phyloP scores from a whole-genome alignment of 192 early-diverging fungal genomes.

The Physocladia obscura region DNA sequence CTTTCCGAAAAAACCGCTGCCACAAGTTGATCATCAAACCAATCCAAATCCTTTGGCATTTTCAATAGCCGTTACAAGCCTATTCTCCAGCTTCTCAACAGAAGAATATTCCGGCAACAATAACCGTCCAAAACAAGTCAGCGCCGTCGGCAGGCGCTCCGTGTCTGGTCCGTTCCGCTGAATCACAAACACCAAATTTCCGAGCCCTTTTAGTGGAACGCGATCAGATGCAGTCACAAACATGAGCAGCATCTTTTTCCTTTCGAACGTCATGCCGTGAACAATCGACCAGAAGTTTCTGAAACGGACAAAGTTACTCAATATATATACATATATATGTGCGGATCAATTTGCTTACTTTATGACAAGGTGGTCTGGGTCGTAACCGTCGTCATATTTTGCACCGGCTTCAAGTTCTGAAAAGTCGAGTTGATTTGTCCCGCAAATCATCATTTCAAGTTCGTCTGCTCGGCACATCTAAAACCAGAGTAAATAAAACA shows the following conservation, averaged over 20 bases:
- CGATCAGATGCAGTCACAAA: slow-evolving; percentile 93
- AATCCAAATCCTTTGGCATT: slow-evolving; percentile 93
- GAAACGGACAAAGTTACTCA: background rate
- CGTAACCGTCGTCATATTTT: slow-evolving; percentile 84
- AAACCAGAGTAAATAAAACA: background rate
- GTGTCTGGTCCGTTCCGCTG: slow-evolving; percentile 94
- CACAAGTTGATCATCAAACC: slow-evolving; percentile 60
- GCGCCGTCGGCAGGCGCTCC: slow-evolving; percentile 79
- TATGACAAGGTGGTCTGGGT: slow-evolving; percentile 63
- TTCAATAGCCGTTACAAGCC: slow-evolving; percentile 82
- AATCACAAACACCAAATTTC: slow-evolving; percentile 82
- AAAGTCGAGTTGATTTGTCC: slow-evolving; percentile 65
- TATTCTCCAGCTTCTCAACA: slow-evolving; percentile 71
- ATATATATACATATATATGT: background rate
- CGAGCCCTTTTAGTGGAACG: slow-evolving; percentile 80
- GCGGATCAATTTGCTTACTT: slow-evolving; percentile 34
- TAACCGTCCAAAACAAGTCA: slow-evolving; percentile 89
- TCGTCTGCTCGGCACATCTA: slow-evolving; percentile 67
- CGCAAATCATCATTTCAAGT: slow-evolving; percentile 73
- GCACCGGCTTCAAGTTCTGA: slow-evolving; percentile 68
- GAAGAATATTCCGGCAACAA: slow-evolving; percentile 80
- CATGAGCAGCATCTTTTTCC: slow-evolving; percentile 71
- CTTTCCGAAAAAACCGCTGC: background rate
- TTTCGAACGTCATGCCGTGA: slow-evolving; percentile 56
- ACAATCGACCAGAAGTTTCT: slow-evolving; percentile 77